Evolutionary conservation across 495 filamentous ascomycete species (phyloP).

Genomic region (Venustampulla echinocandica): DNA sequence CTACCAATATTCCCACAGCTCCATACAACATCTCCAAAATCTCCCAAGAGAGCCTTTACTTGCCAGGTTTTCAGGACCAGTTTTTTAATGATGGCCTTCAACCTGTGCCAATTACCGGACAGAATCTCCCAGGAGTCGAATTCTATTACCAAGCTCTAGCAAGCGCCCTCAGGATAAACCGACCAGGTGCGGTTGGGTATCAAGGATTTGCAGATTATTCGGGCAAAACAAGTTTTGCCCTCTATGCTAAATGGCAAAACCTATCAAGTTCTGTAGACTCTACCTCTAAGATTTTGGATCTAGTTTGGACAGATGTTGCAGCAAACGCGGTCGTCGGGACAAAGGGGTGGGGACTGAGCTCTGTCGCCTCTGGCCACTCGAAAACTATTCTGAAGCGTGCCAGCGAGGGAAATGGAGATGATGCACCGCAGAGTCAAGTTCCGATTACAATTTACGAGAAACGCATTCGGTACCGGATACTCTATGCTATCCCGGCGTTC

Average conservation of each 20-base stretch:
- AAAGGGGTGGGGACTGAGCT: constrained; percentile 8
- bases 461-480: background rate
- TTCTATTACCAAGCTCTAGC: background rate
- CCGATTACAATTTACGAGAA: background rate
- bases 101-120: background rate
- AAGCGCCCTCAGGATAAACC: background rate
- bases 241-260: constrained; percentile 29
- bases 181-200: background rate
- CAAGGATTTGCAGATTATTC: constrained; percentile 24
- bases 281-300: constrained; percentile 28
- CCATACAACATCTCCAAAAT: background rate
- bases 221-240: constrained; percentile 23
- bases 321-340: constrained; percentile 32
- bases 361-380: background rate
- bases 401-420: background rate
- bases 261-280: constrained; percentile 14
- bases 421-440: background rate
- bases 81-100: background rate
- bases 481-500: background rate
- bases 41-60: background rate
- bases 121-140: background rate
- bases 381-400: background rate
- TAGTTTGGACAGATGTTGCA: constrained; percentile 35
- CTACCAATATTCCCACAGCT: background rate
- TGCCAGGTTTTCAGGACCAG: background rate